A percentile compares a stretch with the other conserved stretches of the same genome.
These are phyloP conservation scores for Beauveria sp. DNA, from an alignment of 2,329 filamentous ascomycete species.

Conservation along the genomic window DNA sequence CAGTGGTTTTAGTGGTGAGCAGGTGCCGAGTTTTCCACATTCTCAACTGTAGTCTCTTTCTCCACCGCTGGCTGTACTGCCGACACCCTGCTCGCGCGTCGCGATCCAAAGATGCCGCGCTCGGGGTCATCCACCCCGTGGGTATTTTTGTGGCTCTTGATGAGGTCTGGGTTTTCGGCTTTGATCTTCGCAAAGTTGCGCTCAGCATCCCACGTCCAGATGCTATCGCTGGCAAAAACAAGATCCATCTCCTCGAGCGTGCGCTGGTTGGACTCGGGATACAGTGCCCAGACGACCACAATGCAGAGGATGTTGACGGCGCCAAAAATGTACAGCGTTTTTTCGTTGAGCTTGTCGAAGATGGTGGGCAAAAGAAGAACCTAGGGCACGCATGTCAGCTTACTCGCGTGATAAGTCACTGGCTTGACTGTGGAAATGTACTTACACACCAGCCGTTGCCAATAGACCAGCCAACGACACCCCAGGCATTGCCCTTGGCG, in stretches of 20 bases:
- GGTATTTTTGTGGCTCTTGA: constrained; percentile 14
- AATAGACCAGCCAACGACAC: constrained; percentile 69
- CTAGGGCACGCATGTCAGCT: constrained; percentile 1
- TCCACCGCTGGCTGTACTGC: not conserved
- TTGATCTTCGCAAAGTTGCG: constrained; percentile 55
- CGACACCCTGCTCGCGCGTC: constrained; percentile 4
- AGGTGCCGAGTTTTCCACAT: not conserved
- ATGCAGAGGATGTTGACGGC: constrained; percentile 59
- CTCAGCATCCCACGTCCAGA: constrained; percentile 67
- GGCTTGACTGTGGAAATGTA: not conserved
- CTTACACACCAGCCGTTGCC: constrained; percentile 56
- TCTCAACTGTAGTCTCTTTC: not conserved
- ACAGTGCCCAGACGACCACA: constrained; percentile 64
- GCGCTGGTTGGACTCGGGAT: constrained; percentile 66
- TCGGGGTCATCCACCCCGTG: constrained; percentile 16
- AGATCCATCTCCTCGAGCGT: constrained; percentile 71
- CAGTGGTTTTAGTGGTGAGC: not conserved
- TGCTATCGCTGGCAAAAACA: constrained; percentile 58
- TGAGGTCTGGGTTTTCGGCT: constrained; percentile 46
- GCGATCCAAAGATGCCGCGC: constrained; percentile 12
- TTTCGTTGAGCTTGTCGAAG: constrained; percentile 57
- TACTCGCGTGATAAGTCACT: not conserved
- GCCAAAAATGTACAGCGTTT: constrained; percentile 68
- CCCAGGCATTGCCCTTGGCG: constrained; percentile 69
- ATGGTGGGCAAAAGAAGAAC: constrained; percentile 50